Percentiles rank a stretch among this genome's conserved stretches.
These are phyloP conservation scores for Stemphylium beticola DNA, from an alignment of 2,329 filamentous ascomycete species.

Conservation along the genomic window DNA sequence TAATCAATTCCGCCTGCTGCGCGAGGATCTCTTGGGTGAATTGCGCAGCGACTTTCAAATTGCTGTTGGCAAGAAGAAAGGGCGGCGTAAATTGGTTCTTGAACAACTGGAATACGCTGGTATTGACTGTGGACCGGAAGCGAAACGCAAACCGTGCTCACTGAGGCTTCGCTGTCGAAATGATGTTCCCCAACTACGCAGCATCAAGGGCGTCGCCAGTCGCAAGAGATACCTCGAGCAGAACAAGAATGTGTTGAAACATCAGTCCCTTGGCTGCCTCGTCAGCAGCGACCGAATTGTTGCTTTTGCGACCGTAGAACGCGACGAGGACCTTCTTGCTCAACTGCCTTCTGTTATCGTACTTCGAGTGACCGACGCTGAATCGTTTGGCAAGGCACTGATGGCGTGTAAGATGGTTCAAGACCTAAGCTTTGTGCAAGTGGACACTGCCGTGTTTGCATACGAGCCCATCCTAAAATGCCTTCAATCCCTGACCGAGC, in stretches of 20 bases:
- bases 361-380: constrained; percentile 59
- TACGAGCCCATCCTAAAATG: constrained; percentile 70
- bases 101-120: constrained; percentile 47
- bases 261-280: constrained; percentile 68
- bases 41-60: constrained; percentile 66
- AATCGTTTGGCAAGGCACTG: constrained; percentile 57
- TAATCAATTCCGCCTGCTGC: constrained; percentile 73
- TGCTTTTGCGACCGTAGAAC: constrained; percentile 65
- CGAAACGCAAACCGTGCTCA: constrained; percentile 36
- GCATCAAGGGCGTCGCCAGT: constrained; percentile 15
- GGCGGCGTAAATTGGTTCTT: constrained; percentile 51
- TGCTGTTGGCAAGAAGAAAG: constrained; percentile 58
- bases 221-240: constrained; percentile 55
- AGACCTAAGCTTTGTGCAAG: constrained; percentile 60
- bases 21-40: constrained; percentile 74
- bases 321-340: constrained; percentile 57
- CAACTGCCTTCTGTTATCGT: constrained; percentile 55
- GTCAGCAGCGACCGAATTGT: constrained; percentile 59
- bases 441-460: constrained; percentile 71
- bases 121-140: constrained; percentile 47
- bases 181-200: constrained; percentile 56
- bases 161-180: constrained; percentile 52
- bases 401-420: constrained; percentile 29
- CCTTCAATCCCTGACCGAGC: constrained; percentile 61
- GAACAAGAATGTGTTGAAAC: constrained; percentile 60